Percentiles rank a stretch among this genome's conserved stretches.
phyloP scores from a whole-genome alignment of 2,329 filamentous ascomycete species.

The Juglanconis sp. region DNA sequence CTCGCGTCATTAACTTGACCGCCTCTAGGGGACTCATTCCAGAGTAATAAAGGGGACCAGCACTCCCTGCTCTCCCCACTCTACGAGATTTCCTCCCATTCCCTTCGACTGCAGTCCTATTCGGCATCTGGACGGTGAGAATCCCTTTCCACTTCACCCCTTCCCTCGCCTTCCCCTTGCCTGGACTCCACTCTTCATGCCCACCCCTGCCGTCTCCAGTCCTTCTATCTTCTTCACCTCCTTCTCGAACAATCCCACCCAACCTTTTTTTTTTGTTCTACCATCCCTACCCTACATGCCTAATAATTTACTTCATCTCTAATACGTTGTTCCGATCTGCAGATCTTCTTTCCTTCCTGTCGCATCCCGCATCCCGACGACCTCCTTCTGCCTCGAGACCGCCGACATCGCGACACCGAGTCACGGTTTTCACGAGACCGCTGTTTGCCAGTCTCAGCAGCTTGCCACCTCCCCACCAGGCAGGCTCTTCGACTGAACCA shows the following conservation, averaged over 20 bases:
- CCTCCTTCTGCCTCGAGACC: background rate
- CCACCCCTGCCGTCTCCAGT: background rate
- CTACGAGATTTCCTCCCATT: slow-evolving; percentile 18
- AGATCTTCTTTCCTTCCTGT: slow-evolving; percentile 11
- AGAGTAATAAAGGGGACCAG: slow-evolving; percentile 19
- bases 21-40: slow-evolving; percentile 19
- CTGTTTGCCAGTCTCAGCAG: background rate
- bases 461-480: slow-evolving; percentile 8
- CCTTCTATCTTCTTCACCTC: background rate
- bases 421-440: background rate
- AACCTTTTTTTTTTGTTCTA: background rate
- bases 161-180: background rate
- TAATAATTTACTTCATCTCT: slow-evolving; percentile 7
- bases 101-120: slow-evolving; percentile 8
- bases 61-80: slow-evolving; percentile 19
- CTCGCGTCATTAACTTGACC: slow-evolving; percentile 17
- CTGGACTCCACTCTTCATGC: background rate
- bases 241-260: background rate
- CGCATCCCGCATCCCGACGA: background rate
- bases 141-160: slow-evolving; percentile 10
- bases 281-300: background rate
- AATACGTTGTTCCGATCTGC: slow-evolving; percentile 1
- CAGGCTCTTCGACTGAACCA: slow-evolving; percentile 5
- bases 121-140: slow-evolving; percentile 14
- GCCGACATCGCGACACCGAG: background rate